These are phyloP conservation scores for Amylostereum areolatum DNA, from an alignment of 1,284 basidiomycete genomes.

Conservation along the genomic window DNA sequence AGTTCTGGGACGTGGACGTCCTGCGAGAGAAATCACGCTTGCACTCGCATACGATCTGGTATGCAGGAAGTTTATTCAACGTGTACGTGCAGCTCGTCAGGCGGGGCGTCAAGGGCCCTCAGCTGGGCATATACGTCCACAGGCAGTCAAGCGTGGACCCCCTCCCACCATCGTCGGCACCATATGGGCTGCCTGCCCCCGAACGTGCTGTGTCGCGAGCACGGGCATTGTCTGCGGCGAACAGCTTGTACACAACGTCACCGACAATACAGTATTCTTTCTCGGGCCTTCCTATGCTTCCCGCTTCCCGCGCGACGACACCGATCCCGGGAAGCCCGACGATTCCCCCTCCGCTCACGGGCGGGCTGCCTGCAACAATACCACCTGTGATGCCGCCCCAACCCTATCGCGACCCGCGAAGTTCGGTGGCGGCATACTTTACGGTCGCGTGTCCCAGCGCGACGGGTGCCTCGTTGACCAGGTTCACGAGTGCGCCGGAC, in stretches of 20 bases:
- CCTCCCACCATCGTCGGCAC: conserved; percentile 40
- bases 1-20: conserved; percentile 85
- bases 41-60: conserved; percentile 74
- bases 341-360: conserved; percentile 12
- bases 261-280: conserved; percentile 32
- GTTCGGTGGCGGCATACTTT: conserved; percentile 72
- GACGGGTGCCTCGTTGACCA: conserved; percentile 76
- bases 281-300: conserved; percentile 13
- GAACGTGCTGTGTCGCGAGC: conserved; percentile 3
- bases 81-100: conserved; percentile 84
- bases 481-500: conserved; percentile 84
- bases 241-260: conserved; percentile 9
- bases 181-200: conserved; percentile 10
- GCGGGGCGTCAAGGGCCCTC: conserved; percentile 53
- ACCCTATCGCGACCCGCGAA: conserved; percentile 72
- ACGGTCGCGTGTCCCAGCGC: conserved; percentile 77
- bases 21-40: conserved; percentile 82
- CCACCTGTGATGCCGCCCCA: conserved; percentile 44
- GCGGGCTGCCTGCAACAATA: conserved; percentile 34
- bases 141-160: conserved; percentile 74
- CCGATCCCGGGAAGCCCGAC: conserved; percentile 22
- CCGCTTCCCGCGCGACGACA: conserved; percentile 33
- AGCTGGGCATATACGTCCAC: conserved; percentile 89
- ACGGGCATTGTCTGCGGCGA: neutral
- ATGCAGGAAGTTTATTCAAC: conserved; percentile 76